Base-by-base conservation (phyloP, 345 rosid species). In the Viola odorata region DNA sequence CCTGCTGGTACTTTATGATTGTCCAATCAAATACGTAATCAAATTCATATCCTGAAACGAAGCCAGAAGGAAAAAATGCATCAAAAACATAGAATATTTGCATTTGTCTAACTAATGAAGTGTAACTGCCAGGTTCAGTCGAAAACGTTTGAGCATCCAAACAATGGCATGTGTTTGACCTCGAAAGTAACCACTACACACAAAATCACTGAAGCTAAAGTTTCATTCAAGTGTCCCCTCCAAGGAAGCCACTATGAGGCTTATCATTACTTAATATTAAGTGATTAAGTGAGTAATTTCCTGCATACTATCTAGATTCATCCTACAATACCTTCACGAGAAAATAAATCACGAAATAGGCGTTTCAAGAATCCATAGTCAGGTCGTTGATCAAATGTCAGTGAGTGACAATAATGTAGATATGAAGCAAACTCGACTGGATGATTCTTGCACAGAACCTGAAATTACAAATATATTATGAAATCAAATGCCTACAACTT, bases 1-100 rank as follows among this genome's bases (percentile, higher is more conserved):
- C 52, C 73, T 73, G 77, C 52, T 90, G 95, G 77, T 88, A 82
- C 88, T 94, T 90, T 45, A 90, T 82, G 64, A 90, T 83, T 13
- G 97, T 88, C 99, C 99, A 94, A 75, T 94, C 99, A 84, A 86
- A 94, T 44, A 88, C 77, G 70, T 77, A 84, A 77, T 94, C 96
- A 63, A 86, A 78, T 58, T 84, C 87, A 76, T 81, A 88, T 55
- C 95, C 99, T 94, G 80, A 61, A 54, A 73, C 3, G 40, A 40
- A 62, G 16, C 63, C 7, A 58, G 53, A 36, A 37, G 39, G 13
- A 45, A 0, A 8, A 52, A 1, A 12, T 5, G 6, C 17, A 14
- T 11, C 4, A 15, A 48, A 47, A 9, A 6, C 50, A 7, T 3
- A 47, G 13, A 11, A 7, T 10, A 47, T 23, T 23, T 23, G 2